Evolutionary conservation across 176 grass and related monocot genomes (phyloP).

Genomic region (Cymbopogon citratus): DNA sequence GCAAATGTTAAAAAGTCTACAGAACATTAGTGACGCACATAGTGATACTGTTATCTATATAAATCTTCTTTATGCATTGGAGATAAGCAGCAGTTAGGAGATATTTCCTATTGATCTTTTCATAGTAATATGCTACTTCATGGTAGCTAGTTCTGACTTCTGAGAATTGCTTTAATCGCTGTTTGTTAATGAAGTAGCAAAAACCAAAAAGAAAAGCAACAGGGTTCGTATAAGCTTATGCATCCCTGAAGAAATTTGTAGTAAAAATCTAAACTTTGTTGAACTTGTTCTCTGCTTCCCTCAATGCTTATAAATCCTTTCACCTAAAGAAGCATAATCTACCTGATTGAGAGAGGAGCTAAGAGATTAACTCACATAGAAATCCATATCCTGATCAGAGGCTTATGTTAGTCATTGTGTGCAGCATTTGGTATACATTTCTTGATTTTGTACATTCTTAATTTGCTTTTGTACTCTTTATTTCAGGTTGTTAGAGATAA

Average conservation of each 20-base stretch:
- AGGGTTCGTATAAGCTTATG: background rate
- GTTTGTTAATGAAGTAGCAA: background rate
- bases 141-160: background rate
- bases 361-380: background rate
- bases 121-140: background rate
- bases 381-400: background rate
- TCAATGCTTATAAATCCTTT: background rate
- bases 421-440: constrained; percentile 16
- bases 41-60: background rate
- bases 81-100: background rate
- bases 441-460: constrained; percentile 3
- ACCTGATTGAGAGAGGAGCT: background rate
- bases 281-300: background rate
- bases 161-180: background rate
- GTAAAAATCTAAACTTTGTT: background rate
- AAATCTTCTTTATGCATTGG: background rate
- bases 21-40: background rate
- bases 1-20: background rate
- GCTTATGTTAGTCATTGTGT: background rate
- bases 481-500: constrained; percentile 93
- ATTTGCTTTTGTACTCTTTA: constrained; percentile 12
- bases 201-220: background rate
- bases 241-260: background rate
- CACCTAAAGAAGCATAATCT: background rate
- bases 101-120: background rate